Base-by-base conservation (phyloP, 768 basidiomycete species). In the Amanita exitialis region DNA sequence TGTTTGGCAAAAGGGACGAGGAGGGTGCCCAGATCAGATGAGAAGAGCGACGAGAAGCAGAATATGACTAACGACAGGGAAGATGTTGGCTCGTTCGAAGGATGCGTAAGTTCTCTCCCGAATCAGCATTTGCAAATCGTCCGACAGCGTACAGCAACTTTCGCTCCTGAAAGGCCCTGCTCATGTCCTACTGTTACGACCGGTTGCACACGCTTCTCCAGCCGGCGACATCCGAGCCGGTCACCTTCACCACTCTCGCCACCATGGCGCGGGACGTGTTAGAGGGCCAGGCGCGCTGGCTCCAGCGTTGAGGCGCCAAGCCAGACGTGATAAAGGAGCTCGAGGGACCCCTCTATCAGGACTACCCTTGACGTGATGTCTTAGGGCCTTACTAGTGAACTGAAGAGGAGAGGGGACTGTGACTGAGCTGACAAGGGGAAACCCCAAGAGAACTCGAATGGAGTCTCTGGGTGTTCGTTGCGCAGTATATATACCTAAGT, bases 141-240 rank as follows among this genome's bases (percentile, higher is more conserved):
- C 98, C 71, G 83, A 90, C 61, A 95, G 96, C 10, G 91, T 96
- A 21, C 97, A 98, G 69, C 96, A 99, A 64, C 96, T 95, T 1
- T 86, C 87, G 12, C 73, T 98, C 21, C 71, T 87, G 95, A 53
- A 83, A 83, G 60, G 76, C 94, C 55, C 79, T 95, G 23, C 79
- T 95, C 16, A 76, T 99, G 2, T 96, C 93, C 23, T 99, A 98
- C 75, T 99, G 98, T 70, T 96, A 92, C 70, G 96, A 98, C 72
- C 88, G 96, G 35, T 74, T 95, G 52, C 68, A 74, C 23, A 94
- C 93, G 0, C 78, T 99, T 53, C 69, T 92, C 44, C 47, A 55
- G 28, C 28, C 55, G 2, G 51, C 64, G 7, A 23, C 56, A 6
- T 12, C 39, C 4, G 23, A 38, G 18, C 47, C 53, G 30, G 45